Conservation (phyloP, 1,284 basidiomycete species). For the Apiotrichum mycotoxinovorans region DNA sequence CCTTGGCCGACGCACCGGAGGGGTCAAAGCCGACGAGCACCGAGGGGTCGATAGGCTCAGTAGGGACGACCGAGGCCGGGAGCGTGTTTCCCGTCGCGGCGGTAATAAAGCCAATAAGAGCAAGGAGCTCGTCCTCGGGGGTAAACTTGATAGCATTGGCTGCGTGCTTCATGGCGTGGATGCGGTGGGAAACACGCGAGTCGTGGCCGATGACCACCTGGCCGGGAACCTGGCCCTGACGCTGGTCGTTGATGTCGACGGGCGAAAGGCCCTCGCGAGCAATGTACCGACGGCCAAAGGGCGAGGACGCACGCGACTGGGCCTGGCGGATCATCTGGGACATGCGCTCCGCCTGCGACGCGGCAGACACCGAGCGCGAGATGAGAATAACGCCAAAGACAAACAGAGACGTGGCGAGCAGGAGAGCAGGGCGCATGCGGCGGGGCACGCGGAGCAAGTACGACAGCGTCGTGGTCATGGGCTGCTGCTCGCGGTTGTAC, state of each 20-base stretch:
- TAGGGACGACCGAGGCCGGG: constrained; percentile 62
- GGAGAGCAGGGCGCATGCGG: constrained; percentile 30
- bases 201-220: constrained; percentile 4
- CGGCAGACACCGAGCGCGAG: constrained; percentile 17
- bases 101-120: constrained; percentile 68
- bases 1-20: constrained; percentile 56
- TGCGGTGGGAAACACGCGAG: neutral
- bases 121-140: constrained; percentile 65
- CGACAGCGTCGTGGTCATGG: constrained; percentile 20
- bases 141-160: constrained; percentile 1
- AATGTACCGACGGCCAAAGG: constrained; percentile 12
- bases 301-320: neutral
- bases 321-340: neutral
- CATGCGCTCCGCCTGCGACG: constrained; percentile 8
- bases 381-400: constrained; percentile 26
- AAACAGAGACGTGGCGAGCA: constrained; percentile 30
- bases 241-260: constrained; percentile 15
- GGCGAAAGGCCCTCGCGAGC: constrained; percentile 1
- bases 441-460: constrained; percentile 37
- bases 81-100: constrained; percentile 74
- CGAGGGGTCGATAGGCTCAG: constrained; percentile 66
- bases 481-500: constrained; percentile 13
- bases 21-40: constrained; percentile 80
- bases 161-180: neutral
- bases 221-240: neutral